Conservation (phyloP, 1,139 yeast genomes). For the Saccharomyces hybrid region DNA sequence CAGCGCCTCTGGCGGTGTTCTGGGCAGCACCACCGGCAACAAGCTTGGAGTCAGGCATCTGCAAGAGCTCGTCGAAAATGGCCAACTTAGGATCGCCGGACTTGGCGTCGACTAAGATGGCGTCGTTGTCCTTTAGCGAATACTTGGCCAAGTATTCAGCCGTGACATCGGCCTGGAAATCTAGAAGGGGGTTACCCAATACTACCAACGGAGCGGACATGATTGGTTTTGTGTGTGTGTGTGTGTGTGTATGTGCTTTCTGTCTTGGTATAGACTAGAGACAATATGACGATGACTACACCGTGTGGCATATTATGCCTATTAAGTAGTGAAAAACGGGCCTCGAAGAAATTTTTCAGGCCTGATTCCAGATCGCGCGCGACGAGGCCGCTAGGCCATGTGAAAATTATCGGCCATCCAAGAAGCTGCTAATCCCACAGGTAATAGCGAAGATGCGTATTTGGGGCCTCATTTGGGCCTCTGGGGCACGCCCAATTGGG, state of each 20-base stretch:
- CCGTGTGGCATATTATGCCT: not conserved
- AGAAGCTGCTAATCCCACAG: not conserved
- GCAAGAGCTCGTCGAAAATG: slow-evolving; percentile 70
- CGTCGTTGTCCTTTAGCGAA: slow-evolving; percentile 84
- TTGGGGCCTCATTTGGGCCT: not conserved
- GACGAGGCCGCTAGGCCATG: not conserved
- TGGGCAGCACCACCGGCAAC: slow-evolving; percentile 99
- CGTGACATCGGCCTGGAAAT: slow-evolving; percentile 76
- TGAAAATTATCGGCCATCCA: not conserved
- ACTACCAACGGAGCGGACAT: slow-evolving; percentile 51
- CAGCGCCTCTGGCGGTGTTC: slow-evolving; percentile 98
- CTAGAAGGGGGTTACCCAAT: slow-evolving; percentile 79
- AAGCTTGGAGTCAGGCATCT: slow-evolving; percentile 52
- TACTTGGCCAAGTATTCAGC: slow-evolving; percentile 68
- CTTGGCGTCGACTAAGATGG: slow-evolving; percentile 68
- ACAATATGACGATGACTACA: not conserved
- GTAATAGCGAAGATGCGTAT: not conserved
- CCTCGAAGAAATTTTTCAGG: not conserved
- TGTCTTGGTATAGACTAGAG: no score
- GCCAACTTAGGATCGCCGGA: slow-evolving; percentile 65
- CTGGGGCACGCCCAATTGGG: not conserved
- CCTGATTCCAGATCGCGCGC: not conserved
- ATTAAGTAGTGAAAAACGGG: not conserved
- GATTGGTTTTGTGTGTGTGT: not conserved
- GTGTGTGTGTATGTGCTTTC: no score